These are phyloP conservation scores for Phalaenopsis hybrid DNA, from an alignment of 116 monocot species.

Conservation along the genomic window DNA sequence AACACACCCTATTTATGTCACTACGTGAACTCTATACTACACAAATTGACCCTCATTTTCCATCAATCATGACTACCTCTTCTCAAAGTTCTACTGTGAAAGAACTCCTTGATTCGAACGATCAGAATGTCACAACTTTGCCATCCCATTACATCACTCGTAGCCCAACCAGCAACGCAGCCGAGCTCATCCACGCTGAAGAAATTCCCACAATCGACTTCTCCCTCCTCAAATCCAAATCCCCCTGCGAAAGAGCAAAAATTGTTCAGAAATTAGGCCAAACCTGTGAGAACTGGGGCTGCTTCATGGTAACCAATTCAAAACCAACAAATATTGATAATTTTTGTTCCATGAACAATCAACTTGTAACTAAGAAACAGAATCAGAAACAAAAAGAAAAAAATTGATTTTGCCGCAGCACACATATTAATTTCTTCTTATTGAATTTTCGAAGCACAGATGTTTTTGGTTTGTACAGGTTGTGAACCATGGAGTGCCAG, in stretches of 20 bases:
- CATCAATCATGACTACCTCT: neutral
- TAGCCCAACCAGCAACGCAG: neutral
- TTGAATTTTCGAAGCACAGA: too few species aligned
- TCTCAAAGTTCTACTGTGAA: neutral
- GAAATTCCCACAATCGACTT: slow-evolving; percentile 49
- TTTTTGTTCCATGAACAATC: too few species aligned
- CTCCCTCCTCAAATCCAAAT: slow-evolving; percentile 19
- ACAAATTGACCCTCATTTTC: too few species aligned
- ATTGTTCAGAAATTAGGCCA: slow-evolving; percentile 16
- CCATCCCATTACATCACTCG: neutral
- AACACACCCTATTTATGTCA: too few species aligned
- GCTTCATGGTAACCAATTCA: slow-evolving; percentile 37
- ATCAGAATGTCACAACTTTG: neutral
- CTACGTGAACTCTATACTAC: too few species aligned
- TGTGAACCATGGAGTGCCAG: slow-evolving; percentile 58
- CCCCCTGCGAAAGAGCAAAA: slow-evolving; percentile 18
- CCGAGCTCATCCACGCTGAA: neutral
- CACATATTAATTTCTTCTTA: too few species aligned
- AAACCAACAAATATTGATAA: too few species aligned
- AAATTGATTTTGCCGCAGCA: too few species aligned
- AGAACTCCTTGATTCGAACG: too few species aligned
- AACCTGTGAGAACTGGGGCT: slow-evolving; percentile 53
- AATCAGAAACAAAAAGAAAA: too few species aligned
- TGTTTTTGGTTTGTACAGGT: slow-evolving; percentile 14
- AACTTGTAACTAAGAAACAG: too few species aligned